Conservation (phyloP, 495 filamentous ascomycete genomes). For the Penicillium riverlandense region DNA sequence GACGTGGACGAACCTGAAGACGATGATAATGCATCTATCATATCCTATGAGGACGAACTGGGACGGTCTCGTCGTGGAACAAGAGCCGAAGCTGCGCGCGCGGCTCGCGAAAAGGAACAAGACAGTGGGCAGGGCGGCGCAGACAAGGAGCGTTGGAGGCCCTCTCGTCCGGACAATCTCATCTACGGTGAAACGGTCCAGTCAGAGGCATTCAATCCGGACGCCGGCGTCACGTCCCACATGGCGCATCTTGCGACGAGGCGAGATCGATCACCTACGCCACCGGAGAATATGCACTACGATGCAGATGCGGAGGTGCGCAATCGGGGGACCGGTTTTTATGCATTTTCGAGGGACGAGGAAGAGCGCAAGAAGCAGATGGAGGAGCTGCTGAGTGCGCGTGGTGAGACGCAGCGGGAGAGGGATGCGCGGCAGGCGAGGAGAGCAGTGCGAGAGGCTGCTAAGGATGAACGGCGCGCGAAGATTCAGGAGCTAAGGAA, state of each 20-base stretch:
- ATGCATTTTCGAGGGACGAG: constrained; percentile 69
- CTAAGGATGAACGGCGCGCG: constrained; percentile 48
- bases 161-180: constrained; percentile 57
- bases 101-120: constrained; percentile 44
- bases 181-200: constrained; percentile 84
- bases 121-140: constrained; percentile 24
- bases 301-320: constrained; percentile 75
- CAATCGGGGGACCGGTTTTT: constrained; percentile 86
- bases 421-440: constrained; percentile 44
- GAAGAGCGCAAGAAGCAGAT: constrained; percentile 63
- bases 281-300: constrained; percentile 75
- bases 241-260: constrained; percentile 69
- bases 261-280: constrained; percentile 67
- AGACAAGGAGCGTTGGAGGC: constrained; percentile 46
- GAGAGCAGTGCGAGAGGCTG: constrained; percentile 38
- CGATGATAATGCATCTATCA: constrained; percentile 47
- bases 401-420: constrained; percentile 59
- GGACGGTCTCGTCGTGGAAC: constrained; percentile 69
- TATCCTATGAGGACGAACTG: constrained; percentile 88
- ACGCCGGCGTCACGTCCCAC: constrained; percentile 45
- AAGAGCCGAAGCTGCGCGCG: constrained; percentile 49
- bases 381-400: constrained; percentile 57
- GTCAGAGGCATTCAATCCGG: constrained; percentile 67
- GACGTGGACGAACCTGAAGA: constrained; percentile 26
- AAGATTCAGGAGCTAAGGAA: constrained; percentile 53